Evolutionary conservation across 805 yeast species (phyloP), one percentile per base, ranked within the genome.

Genomic region (Metschnikowia dekortorum): DNA sequence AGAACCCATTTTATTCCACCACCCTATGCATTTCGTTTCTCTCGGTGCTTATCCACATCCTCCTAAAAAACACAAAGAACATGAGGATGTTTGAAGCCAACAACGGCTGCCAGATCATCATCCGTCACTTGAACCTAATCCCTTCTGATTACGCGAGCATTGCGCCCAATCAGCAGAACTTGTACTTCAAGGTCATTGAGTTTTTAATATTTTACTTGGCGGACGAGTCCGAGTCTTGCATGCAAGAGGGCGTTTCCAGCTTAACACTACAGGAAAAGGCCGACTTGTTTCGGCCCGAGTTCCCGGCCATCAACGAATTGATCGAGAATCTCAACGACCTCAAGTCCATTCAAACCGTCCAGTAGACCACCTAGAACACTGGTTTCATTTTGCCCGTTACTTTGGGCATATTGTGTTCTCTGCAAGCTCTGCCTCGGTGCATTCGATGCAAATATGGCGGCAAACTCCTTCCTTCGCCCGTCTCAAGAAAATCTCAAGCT

Each of bases 201-300:
- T 86, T 85, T 61, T 67, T 86, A 47, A 79, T 85, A 49, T 83
- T 85, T 61, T 85, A 86, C 59, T 65, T 86, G 49, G 73, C 81
- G 8, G 89, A 89, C 10, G 92, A 85, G 62, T 66, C 77, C n/a
- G 56, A 48, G 18, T 50, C 53, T n/a, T 44, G 34, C 30, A 16
- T 28, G 40, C 45, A 31, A 29, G 39, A 34, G 39, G 54, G 34
- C 7, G 39, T 35, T 3, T 28, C 46, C 13, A 44, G 46, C 39
- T 50, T 30, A 26, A 39, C 36, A 5, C 49, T 40, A 28, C 45
- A 58, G 47, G 70, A 73, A 39, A 73, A 73, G 53, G 63, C 74
- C 2, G 60, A 60, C 13, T 59, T 68, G 39, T 71, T 73, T 53
- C 65, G 69, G 47, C 55, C 61, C 1, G 70, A 68, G 33, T 73